Evolutionary conservation across 148 eudicot genomes (phyloP).

Genomic region (Oxyria digyna): DNA sequence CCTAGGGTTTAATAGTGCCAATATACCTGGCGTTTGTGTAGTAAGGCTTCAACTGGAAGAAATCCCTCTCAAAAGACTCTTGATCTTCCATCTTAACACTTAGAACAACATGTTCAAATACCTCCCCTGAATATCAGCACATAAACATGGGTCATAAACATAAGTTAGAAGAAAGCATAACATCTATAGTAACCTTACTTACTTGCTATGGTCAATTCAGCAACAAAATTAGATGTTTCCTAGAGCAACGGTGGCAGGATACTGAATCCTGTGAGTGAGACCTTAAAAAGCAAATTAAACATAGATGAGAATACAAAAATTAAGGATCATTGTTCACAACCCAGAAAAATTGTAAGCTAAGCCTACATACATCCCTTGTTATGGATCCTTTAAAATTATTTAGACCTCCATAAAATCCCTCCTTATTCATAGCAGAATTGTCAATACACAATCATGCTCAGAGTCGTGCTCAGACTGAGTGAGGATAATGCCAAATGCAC

Average conservation of each 20-base stretch:
- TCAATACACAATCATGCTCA: too few species aligned
- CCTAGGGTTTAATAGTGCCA: not conserved
- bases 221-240: constrained; percentile 51
- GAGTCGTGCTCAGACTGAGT: too few species aligned
- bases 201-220: constrained; percentile 85
- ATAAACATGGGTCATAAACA: not conserved
- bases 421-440: too few species aligned
- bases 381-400: too few species aligned
- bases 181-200: constrained; percentile 11
- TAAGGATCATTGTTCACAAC: not conserved
- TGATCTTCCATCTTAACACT: constrained; percentile 93
- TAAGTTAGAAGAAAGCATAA: not conserved
- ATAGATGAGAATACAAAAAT: not conserved
- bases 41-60: constrained; percentile 90
- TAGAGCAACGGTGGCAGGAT: constrained; percentile 83
- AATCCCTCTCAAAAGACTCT: constrained; percentile 92
- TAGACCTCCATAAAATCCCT: too few species aligned
- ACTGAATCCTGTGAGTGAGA: constrained; percentile 51
- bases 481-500: too few species aligned
- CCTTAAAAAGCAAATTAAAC: constrained; percentile 28
- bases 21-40: constrained; percentile 77
- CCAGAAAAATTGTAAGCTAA: too few species aligned
- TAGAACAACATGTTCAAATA: constrained; percentile 84
- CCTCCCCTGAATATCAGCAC: constrained; percentile 49
- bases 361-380: too few species aligned